Base-by-base conservation (phyloP, 2,329 filamentous ascomycete species). In the Alternaria sp. region DNA sequence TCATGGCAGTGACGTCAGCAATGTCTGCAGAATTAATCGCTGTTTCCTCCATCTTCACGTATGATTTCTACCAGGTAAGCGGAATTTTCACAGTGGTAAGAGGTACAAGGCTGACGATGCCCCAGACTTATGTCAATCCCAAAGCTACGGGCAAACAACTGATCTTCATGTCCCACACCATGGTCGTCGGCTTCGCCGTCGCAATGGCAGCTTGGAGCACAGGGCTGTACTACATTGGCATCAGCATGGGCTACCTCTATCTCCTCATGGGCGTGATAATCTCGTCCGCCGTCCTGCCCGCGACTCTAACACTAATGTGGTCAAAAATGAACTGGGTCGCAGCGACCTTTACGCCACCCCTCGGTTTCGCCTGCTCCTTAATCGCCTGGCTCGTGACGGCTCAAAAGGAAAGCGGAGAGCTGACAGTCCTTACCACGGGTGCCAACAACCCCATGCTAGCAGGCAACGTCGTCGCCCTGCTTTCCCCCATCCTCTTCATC, bases 231-330 rank as follows among this genome's bases (percentile, higher is more conserved):
- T 82, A 81, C 62, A 79, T 79, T 23, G 79, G 90, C 21, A 90
- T 97, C 60, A 89, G 86, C 10, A 95, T 97, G 91, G 93, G 92
- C 10, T 96, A 93, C 70, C 82, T 96, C 3, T 96, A 96, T 72
- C 81, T 96, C 1, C 86, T 96, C 72, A 97, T 97, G 93, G 93
- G 93, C 7, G 90, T 93, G 50, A 91, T 97, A 70, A 95, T 97
- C 72, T 92, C 89, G 0, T 87, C 90, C 0, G 93, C 92, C 3
- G 92, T 96, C 3, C 84, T 97, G 11, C 93, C 93, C 0, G 91
- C 92, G 0, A 89, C 91, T 0, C 80, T 96, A 62, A 91, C 92
- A 0, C 84, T 97, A 0, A 82, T 93, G 58, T 97, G 92, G 92
- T 86, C 85, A 49, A 86, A 89, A 2, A 92, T 96, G 75, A 92